Evolutionary conservation across 2,329 filamentous ascomycete genomes (phyloP).

Genomic region (Pestalotiopsis sp.): DNA sequence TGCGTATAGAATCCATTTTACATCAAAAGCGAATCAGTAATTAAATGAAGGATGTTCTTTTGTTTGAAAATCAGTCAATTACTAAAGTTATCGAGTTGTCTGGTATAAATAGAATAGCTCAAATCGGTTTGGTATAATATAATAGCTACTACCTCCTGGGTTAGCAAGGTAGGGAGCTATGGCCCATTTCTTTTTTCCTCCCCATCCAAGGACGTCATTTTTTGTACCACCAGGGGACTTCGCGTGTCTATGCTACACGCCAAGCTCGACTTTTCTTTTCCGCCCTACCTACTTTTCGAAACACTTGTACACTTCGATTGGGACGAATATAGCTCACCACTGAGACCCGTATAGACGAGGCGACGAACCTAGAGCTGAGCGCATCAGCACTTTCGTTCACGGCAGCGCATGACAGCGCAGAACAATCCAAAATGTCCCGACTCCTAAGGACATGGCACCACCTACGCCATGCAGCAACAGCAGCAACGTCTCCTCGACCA

Average conservation of each 20-base stretch:
- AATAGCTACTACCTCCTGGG: too few species aligned
- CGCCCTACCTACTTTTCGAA: not conserved
- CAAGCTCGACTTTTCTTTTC: not conserved
- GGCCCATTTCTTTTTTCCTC: not conserved
- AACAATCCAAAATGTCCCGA: constrained; percentile 9
- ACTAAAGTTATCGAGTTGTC: too few species aligned
- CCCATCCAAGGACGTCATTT: not conserved
- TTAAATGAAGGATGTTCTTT: too few species aligned
- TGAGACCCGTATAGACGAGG: too few species aligned
- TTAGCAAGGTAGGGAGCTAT: not conserved
- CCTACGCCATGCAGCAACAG: constrained; percentile 2
- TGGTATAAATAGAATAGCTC: not conserved
- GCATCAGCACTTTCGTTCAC: not conserved
- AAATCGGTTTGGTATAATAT: not conserved
- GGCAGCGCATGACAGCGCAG: not conserved
- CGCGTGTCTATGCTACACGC: not conserved
- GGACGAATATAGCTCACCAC: too few species aligned
- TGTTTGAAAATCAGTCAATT: too few species aligned
- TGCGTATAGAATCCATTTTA: too few species aligned
- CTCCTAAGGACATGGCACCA: constrained; percentile 1
- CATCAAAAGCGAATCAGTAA: too few species aligned
- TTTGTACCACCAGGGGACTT: not conserved
- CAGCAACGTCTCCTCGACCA: not conserved
- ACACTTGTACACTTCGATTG: not conserved
- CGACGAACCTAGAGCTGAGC: not conserved